Base-by-base conservation (phyloP, 108 stramenopile species). In the Nitzschia inconspicua region DNA sequence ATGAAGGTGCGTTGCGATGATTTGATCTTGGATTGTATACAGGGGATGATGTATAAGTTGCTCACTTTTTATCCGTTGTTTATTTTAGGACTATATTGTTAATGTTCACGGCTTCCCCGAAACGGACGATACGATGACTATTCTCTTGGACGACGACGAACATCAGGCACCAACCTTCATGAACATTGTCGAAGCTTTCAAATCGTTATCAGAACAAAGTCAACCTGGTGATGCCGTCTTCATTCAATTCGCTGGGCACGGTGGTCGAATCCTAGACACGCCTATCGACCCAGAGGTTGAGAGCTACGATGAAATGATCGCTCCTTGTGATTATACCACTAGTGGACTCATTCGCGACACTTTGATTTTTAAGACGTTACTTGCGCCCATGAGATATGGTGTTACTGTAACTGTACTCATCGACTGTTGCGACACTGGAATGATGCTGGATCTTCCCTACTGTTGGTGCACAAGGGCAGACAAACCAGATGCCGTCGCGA, bases 201-300 rank as follows among this genome's bases (percentile, higher is more conserved):
- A 85, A 43, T 56, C 60, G 10, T 60, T 93, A 20, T 84, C 91
- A 24, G 82, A 86, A 57, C 57, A 78, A 58, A 78, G 77, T 73
- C 83, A 85, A 72, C 87, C 91, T 40, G 91, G 91, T 8, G 91
- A 93, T 73, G 85, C 85, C 14, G 85, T 93, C 24, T 89, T 93
- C 64, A 72, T 93, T 44, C 85, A 87, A 8, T 93, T 89, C 56
- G 70, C 91, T 5, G 91, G 91, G 19, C 91, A 93, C 47, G 91
- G 91, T 37, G 83, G 91, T 44, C 75, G 91, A 36, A 66, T 87
- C 20, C 61, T 89, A n/a, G 91, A 86, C 50, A 72, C 83, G 11
- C 68, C 65, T 16, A 72, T 78, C 50, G 77, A 78, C 32, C 70
- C 83, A 10, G 23, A 11, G 19, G 81, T 62, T 3, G 85, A 86